Percentiles rank a stretch among this genome's conserved stretches.
Evolutionary conservation across 768 basidiomycete genomes (phyloP).

Genomic region (Artomyces pyxidatus): DNA sequence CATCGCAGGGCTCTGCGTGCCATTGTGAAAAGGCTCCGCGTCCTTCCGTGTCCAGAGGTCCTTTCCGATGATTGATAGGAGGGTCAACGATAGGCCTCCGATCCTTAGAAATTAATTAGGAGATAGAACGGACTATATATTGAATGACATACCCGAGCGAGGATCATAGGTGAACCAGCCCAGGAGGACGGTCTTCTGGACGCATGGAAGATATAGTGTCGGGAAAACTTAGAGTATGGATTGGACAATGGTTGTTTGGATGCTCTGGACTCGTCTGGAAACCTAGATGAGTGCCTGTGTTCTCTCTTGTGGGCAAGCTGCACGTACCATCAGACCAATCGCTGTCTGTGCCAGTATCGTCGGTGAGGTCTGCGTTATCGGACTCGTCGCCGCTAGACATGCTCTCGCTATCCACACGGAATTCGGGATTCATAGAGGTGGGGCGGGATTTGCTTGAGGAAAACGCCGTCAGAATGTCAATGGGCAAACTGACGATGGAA

Average conservation of each 20-base stretch:
- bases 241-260: background rate
- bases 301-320: too few species aligned
- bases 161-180: slow-evolving; percentile 38
- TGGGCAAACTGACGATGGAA: background rate
- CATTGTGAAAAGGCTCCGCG: slow-evolving; percentile 60
- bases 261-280: background rate
- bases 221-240: slow-evolving; percentile 41
- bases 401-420: slow-evolving; percentile 36
- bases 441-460: slow-evolving; percentile 44
- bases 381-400: slow-evolving; percentile 73
- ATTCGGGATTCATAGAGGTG: slow-evolving; percentile 27
- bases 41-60: background rate
- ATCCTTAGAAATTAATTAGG: too few species aligned
- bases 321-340: slow-evolving; percentile 38
- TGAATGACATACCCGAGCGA: slow-evolving; percentile 22
- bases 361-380: slow-evolving; percentile 64
- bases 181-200: slow-evolving; percentile 32
- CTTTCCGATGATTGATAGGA: too few species aligned
- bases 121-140: too few species aligned
- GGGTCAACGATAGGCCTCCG: too few species aligned
- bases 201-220: slow-evolving; percentile 36
- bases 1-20: slow-evolving; percentile 41
- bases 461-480: background rate
- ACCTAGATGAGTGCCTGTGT: background rate
- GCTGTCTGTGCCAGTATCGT: slow-evolving; percentile 30